Percentiles rank a stretch among this genome's conserved stretches.
These are phyloP conservation scores for Fonsecaea erecta DNA, from an alignment of 2,329 filamentous ascomycete species.

Conservation along the genomic window DNA sequence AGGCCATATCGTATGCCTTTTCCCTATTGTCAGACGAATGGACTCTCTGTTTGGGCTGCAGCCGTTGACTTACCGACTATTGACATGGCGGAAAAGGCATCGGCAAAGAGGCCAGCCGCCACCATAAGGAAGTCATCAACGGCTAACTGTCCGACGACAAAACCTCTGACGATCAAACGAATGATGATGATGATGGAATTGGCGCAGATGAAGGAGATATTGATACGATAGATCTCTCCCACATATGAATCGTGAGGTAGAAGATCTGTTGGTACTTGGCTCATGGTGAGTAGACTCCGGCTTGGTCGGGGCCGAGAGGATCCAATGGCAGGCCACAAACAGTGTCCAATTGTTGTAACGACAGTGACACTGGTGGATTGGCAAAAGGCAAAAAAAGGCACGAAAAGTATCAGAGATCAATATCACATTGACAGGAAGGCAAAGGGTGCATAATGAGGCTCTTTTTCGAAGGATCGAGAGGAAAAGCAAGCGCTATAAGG, in stretches of 20 bases:
- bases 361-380: neutral
- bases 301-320: neutral
- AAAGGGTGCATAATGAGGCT: constrained; percentile 22
- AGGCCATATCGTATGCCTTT: constrained; percentile 40
- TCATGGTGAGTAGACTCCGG: constrained; percentile 18
- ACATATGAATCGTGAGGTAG: constrained; percentile 31
- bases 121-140: constrained; percentile 36
- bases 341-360: neutral
- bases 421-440: constrained; percentile 24
- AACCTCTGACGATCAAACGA: constrained; percentile 29
- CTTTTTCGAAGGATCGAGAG: constrained; percentile 10
- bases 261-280: constrained; percentile 23
- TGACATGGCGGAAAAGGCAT: constrained; percentile 32
- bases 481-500: constrained; percentile 26
- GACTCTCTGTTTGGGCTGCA: neutral
- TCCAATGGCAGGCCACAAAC: constrained; percentile 7
- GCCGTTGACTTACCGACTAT: constrained; percentile 30
- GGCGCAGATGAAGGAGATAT: constrained; percentile 34
- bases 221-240: constrained; percentile 30
- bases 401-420: neutral
- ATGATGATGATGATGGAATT: constrained; percentile 29
- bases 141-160: constrained; percentile 34
- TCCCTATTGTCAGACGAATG: neutral
- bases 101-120: constrained; percentile 31
- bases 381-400: constrained; percentile 4